Evolutionary conservation across 306 rosid genomes (phyloP).

Genomic region (Quercus bicolor): DNA sequence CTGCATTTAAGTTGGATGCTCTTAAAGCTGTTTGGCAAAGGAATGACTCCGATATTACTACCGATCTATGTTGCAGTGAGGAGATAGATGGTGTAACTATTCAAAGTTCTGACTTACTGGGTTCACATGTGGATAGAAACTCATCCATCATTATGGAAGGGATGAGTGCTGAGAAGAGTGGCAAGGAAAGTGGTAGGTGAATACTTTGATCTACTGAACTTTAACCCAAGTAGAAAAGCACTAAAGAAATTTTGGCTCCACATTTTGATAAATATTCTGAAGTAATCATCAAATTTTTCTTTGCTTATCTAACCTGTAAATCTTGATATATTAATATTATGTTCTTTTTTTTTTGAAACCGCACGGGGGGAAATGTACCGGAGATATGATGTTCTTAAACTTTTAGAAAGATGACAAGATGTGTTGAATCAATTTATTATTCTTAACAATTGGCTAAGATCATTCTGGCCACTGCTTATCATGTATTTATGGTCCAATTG

Average conservation of each 20-base stretch:
- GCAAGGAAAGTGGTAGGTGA: conserved; percentile 54
- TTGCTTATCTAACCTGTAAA: not conserved
- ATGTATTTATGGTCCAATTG: not conserved
- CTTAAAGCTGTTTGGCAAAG: conserved; percentile 68
- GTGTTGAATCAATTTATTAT: not conserved
- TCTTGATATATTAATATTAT: not conserved
- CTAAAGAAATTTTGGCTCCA: not conserved
- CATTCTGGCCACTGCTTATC: not conserved
- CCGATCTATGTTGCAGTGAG: conserved; percentile 30
- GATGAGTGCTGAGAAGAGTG: conserved; percentile 32
- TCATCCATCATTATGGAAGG: conserved; percentile 31
- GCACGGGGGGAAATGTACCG: too few species aligned
- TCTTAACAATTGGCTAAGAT: not conserved
- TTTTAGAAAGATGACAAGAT: not conserved
- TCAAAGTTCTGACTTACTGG: conserved; percentile 31
- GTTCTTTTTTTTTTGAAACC: not conserved
- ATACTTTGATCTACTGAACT: conserved; percentile 16
- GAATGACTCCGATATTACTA: conserved; percentile 33
- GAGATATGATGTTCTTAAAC: not conserved
- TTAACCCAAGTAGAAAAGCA: conserved; percentile 16
- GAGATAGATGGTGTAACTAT: conserved; percentile 31
- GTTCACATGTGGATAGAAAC: conserved; percentile 40
- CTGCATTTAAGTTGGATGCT: conserved; percentile 73
- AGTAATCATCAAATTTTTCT: not conserved
- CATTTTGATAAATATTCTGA: not conserved